Percentiles rank a stretch among this genome's conserved stretches.
Evolutionary conservation across 106 monocot species (phyloP).

Genomic region (Dendrobium chrysotoxum): DNA sequence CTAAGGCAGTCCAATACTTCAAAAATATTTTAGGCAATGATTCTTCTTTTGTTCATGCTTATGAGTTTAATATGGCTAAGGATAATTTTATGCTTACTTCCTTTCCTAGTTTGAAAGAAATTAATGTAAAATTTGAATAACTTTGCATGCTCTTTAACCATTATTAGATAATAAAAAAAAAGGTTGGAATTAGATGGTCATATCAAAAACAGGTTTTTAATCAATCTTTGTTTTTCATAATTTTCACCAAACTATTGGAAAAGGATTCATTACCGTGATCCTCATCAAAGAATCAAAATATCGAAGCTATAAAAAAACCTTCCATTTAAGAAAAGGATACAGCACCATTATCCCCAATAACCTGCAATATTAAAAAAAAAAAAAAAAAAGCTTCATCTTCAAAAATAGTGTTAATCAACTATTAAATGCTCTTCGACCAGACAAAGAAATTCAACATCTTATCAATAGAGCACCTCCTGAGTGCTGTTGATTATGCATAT

Average conservation of each 20-base stretch:
- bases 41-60: no score
- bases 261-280: neutral
- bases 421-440: neutral
- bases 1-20: no score
- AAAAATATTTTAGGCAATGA: no score
- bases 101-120: no score
- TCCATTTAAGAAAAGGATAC: conserved; percentile 52
- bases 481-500: neutral
- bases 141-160: neutral
- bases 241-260: neutral
- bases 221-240: neutral
- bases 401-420: neutral
- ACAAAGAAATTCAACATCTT: neutral
- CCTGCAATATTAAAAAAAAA: conserved; percentile 37
- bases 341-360: conserved; percentile 87
- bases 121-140: neutral
- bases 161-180: neutral
- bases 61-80: no score
- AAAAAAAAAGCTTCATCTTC: neutral
- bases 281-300: neutral
- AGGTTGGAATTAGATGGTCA: neutral
- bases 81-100: no score
- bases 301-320: neutral
- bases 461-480: neutral
- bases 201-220: neutral